phyloP scores from a whole-genome alignment of 371 early-diverging fungal species.

The Rhizopus sp. region DNA sequence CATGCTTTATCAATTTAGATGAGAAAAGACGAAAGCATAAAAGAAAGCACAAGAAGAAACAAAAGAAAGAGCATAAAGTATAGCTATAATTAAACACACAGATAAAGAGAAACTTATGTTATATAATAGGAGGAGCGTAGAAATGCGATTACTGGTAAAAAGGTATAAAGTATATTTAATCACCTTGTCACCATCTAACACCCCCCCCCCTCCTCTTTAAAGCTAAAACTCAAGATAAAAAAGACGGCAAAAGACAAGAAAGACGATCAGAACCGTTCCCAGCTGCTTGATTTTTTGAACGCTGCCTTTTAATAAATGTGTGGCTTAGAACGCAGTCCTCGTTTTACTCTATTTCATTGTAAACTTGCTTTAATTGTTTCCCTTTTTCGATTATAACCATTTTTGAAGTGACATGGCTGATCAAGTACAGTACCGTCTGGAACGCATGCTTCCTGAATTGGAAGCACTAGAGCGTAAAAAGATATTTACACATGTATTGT shows the following conservation, averaged over 20 bases:
- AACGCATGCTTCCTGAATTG: slow-evolving; percentile 93
- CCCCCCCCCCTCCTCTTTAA: no score
- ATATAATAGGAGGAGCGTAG: slow-evolving; percentile 18
- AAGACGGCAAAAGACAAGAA: slow-evolving; percentile 33
- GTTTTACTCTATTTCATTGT: neutral
- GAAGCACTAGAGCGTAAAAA: slow-evolving; percentile 82
- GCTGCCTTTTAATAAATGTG: slow-evolving; percentile 30
- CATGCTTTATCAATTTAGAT: neutral
- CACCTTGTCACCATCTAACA: no score
- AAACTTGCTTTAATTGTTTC: neutral
- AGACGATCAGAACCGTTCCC: slow-evolving; percentile 37
- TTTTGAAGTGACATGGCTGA: slow-evolving; percentile 75
- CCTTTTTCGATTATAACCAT: neutral
- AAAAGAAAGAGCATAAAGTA: slow-evolving; percentile 6
- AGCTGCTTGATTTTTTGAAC: slow-evolving; percentile 33
- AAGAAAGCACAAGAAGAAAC: slow-evolving; percentile 10
- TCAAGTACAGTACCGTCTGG: slow-evolving; percentile 85
- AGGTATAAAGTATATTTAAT: slow-evolving; percentile 21
- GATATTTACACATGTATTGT: slow-evolving; percentile 59
- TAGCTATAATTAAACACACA: neutral
- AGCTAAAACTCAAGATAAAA: slow-evolving; percentile 38
- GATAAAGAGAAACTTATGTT: neutral
- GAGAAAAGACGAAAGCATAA: slow-evolving; percentile 1
- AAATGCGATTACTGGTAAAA: slow-evolving; percentile 38
- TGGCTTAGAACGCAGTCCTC: neutral